Percentiles rank a stretch among this genome's conserved stretches.
These are phyloP conservation scores for Garcia nutans DNA, from an alignment of 345 rosid species.

Conservation along the genomic window DNA sequence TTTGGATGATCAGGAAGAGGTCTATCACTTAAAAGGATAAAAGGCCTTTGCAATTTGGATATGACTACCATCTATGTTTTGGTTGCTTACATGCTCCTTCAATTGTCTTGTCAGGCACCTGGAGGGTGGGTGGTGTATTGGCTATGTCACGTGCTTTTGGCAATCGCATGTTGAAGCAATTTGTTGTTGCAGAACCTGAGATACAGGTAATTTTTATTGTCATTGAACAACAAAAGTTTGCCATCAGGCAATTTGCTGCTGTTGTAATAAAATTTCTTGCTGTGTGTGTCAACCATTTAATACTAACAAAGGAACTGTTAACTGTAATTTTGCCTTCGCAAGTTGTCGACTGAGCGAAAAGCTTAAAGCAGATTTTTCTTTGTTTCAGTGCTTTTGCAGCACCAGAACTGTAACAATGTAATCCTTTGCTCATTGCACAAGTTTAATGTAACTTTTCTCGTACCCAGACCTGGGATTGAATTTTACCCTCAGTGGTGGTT, in stretches of 20 bases:
- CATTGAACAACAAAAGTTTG: background rate
- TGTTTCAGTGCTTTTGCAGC: background rate
- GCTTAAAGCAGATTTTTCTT: background rate
- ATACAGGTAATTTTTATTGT: constrained; percentile 69
- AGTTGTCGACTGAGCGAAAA: background rate
- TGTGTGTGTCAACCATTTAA: background rate
- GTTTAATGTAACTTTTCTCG: too few relatives aligned
- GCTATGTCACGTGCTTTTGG: constrained; percentile 99
- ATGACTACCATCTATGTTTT: too few relatives aligned
- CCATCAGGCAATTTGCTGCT: background rate
- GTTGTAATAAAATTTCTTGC: background rate
- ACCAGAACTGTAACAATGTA: background rate
- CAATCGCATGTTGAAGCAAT: constrained; percentile 97
- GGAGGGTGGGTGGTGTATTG: constrained; percentile 99
- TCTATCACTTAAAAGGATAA: background rate
- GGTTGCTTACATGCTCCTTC: background rate
- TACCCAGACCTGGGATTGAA: background rate
- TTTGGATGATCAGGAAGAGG: background rate
- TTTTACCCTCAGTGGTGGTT: background rate
- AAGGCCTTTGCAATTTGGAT: background rate
- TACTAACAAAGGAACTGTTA: too few relatives aligned
- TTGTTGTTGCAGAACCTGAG: constrained; percentile 96
- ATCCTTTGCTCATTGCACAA: background rate
- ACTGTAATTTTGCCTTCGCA: background rate
- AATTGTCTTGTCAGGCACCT: constrained; percentile 62